Percentiles rank a stretch among this genome's conserved stretches.
Evolutionary conservation across 768 basidiomycete genomes (phyloP).

Genomic region (Podaxis sp.): DNA sequence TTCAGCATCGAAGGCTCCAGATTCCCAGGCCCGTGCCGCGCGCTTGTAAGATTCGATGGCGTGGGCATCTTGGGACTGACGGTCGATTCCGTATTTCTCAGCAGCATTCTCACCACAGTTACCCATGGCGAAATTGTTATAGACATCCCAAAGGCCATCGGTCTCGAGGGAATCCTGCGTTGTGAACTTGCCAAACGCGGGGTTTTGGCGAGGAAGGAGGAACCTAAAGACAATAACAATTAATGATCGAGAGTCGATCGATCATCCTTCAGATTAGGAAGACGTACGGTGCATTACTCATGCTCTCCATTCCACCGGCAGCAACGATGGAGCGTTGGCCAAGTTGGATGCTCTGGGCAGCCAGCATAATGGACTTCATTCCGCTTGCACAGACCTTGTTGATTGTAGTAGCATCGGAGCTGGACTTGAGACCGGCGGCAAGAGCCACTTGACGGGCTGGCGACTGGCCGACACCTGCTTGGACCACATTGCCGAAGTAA

Average conservation of each 20-base stretch:
- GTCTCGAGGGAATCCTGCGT: slow-evolving; percentile 84
- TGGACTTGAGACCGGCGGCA: slow-evolving; percentile 75
- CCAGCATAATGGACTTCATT: slow-evolving; percentile 93
- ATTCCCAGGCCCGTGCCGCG: slow-evolving; percentile 87
- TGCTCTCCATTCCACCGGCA: slow-evolving; percentile 99
- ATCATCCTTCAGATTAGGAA: slow-evolving; percentile 9
- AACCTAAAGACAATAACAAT: slow-evolving; percentile 49
- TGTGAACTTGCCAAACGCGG: slow-evolving; percentile 86
- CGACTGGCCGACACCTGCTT: slow-evolving; percentile 95
- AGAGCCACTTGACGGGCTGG: slow-evolving; percentile 99
- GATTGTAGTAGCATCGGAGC: slow-evolving; percentile 96
- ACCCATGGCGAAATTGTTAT: slow-evolving; percentile 98
- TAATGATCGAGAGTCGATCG: neutral
- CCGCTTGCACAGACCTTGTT: slow-evolving; percentile 99
- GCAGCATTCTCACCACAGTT: slow-evolving; percentile 92
- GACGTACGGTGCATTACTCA: slow-evolving; percentile 97
- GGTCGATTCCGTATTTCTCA: slow-evolving; percentile 76
- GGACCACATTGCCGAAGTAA: slow-evolving; percentile 97
- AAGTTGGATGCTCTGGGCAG: slow-evolving; percentile 83
- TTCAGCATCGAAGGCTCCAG: slow-evolving; percentile 83
- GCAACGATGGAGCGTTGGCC: slow-evolving; percentile 87
- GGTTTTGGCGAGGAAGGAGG: slow-evolving; percentile 79
- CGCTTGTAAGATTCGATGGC: slow-evolving; percentile 95
- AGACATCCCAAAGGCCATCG: slow-evolving; percentile 96
- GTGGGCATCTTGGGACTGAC: slow-evolving; percentile 87